phyloP scores from a whole-genome alignment of 192 early-diverging fungal genomes.

The Lunasporangiospora selenospora region DNA sequence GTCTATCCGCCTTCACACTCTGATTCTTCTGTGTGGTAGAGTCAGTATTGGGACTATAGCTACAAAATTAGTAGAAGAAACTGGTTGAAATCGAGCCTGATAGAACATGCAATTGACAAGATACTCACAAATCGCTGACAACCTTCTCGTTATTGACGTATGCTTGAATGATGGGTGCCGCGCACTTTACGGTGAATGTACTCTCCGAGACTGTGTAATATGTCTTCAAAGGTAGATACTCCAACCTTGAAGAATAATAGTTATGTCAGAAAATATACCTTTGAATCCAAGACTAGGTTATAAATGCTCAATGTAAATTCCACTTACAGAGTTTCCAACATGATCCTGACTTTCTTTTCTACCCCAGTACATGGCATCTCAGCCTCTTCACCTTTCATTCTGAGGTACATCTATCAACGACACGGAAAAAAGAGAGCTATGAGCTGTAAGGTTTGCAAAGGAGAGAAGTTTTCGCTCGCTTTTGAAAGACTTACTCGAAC shows the following conservation, averaged over 20 bases:
- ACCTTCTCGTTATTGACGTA: not conserved
- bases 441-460: not conserved
- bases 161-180: constrained; percentile 6
- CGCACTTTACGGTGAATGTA: not conserved
- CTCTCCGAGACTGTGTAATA: not conserved
- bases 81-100: not conserved
- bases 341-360: constrained; percentile 1
- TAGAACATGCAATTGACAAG: not conserved
- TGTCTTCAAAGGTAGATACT: constrained; percentile 2
- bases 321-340: constrained; percentile 7
- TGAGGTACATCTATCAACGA: not conserved
- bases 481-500: constrained; percentile 8
- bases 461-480: not conserved
- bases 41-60: constrained; percentile 1
- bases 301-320: not conserved
- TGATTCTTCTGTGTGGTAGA: constrained; percentile 10
- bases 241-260: constrained; percentile 2
- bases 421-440: not conserved
- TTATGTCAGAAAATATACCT: not conserved
- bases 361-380: not conserved
- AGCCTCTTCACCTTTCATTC: not conserved
- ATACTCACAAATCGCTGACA: constrained; percentile 8
- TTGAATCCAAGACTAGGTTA: not conserved
- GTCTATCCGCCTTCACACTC: constrained; percentile 3
- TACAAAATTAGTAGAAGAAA: not conserved